phyloP scores from a whole-genome alignment of 345 rosid species.

The Erysimum cheiranthoides region DNA sequence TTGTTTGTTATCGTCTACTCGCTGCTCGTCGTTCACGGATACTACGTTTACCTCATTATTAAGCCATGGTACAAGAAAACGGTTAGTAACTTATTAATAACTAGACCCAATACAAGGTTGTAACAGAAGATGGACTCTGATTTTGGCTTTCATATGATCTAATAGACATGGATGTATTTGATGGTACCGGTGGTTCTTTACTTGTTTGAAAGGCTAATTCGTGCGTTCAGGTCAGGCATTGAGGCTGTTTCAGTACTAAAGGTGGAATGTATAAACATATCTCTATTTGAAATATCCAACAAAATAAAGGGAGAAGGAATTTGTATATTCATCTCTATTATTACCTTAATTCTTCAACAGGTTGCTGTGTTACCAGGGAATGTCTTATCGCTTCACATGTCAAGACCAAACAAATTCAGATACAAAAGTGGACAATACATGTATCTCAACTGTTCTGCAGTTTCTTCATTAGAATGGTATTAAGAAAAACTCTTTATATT shows the following conservation, averaged over 20 bases:
- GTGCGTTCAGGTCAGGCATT: constrained; percentile 72
- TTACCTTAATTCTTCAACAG: constrained; percentile 47
- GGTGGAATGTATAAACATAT: constrained; percentile 45
- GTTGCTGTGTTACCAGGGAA: constrained; percentile 78
- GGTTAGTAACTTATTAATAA: constrained; percentile 48
- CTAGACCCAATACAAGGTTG: constrained; percentile 6
- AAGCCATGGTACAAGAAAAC: constrained; percentile 70
- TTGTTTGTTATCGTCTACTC: constrained; percentile 74
- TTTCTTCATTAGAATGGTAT: constrained; percentile 85
- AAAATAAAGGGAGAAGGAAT: background rate
- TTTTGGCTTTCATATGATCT: constrained; percentile 19
- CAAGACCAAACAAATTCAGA: constrained; percentile 72
- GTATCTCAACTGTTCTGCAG: constrained; percentile 77
- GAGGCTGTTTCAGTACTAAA: constrained; percentile 65
- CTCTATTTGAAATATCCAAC: background rate
- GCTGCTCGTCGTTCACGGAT: constrained; percentile 69
- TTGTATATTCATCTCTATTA: background rate
- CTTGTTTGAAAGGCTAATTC: constrained; percentile 61
- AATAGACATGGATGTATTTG: constrained; percentile 88
- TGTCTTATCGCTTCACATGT: constrained; percentile 77
- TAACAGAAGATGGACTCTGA: constrained; percentile 23
- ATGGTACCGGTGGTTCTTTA: constrained; percentile 68
- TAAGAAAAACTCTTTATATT: background rate
- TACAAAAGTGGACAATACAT: constrained; percentile 87
- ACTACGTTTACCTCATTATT: constrained; percentile 62